Evolutionary conservation across 225 moss, liverwort and hornwort species (phyloP), one percentile per base, ranked within the genome.

Genomic region (Climacium dendroides): DNA sequence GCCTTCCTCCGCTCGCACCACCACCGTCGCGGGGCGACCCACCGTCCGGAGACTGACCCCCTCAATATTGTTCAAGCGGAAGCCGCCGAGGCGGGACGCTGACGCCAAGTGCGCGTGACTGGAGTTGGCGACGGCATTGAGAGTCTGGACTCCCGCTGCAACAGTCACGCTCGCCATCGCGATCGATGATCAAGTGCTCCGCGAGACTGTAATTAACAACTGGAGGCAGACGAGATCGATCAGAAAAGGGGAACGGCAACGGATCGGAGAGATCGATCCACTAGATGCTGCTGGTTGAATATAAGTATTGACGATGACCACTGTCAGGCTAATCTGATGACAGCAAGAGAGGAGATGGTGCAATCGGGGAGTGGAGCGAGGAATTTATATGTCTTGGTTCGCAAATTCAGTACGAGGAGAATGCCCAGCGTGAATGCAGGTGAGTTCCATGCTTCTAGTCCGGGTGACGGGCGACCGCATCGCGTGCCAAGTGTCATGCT

Each of bases 1-100:
- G 25, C 58, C 74, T 6, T 92, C 89, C 74, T 90, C 90, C 35
- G 92, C 91, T 24, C 88, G 88, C 69, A 91, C 91, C 69, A 88
- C 77, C 39, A 88, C 76, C 10, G 77, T 41, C 17, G 69, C 32
- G 2, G 80, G 22, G 22, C 91, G 79, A 13, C 86, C 83, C 10
- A 83, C 47, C 24, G 75, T 37, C 29, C 79, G 80, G 48, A 69
- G 28, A 35, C 23, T 23, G 11, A 80, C 70, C 3, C 59, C 63
- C 26, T 67, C 71, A 11, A 48, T 8, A 50, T 72, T 47, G 60
- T 59, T 85, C 34, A 87, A 57, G 14, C 89, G 78, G 25, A 89
- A 29, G 11, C 89, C 87, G 11, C 80, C 84, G 62, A 90, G 82
- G 5, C 89, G 69, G 23, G 83, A 73, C 8, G 19, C 83, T 1